A percentile compares a stretch with the other conserved stretches of the same genome.
phyloP scores from a whole-genome alignment of 805 yeast species.

The Lachancea mirantina region DNA sequence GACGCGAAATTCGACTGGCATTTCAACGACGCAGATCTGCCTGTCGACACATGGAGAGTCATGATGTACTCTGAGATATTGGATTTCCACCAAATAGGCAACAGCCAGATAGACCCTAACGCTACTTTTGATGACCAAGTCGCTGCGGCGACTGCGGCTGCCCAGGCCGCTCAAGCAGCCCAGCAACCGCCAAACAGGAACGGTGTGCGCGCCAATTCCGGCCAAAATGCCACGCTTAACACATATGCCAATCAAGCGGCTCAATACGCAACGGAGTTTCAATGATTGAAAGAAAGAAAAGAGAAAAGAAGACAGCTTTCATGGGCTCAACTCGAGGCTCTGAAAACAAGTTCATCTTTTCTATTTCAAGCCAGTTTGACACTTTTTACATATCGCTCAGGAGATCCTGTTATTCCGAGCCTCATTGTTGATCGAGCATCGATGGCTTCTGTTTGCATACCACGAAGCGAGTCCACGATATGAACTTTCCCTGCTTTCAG shows the following conservation, averaged over 20 bases:
- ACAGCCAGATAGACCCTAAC: constrained; percentile 30
- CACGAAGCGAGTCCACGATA: too few species aligned
- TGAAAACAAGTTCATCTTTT: too few species aligned
- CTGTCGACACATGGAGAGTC: constrained; percentile 97
- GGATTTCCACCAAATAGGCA: constrained; percentile 89
- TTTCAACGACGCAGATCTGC: constrained; percentile 94
- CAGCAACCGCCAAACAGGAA: constrained; percentile 25
- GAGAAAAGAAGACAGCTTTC: too few species aligned
- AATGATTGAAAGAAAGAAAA: too few species aligned
- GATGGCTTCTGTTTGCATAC: too few species aligned
- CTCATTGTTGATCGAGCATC: too few species aligned
- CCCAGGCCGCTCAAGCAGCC: constrained; percentile 29
- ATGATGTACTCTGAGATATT: constrained; percentile 98
- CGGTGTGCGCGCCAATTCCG: constrained; percentile 2
- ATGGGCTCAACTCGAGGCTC: too few species aligned
- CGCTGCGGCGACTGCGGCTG: constrained; percentile 33
- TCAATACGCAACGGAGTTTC: constrained; percentile 30
- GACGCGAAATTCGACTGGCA: constrained; percentile 95
- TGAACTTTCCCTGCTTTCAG: too few species aligned
- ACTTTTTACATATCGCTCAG: too few species aligned
- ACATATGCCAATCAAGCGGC: constrained; percentile 30
- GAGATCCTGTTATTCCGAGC: too few species aligned
- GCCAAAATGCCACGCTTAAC: constrained; percentile 20
- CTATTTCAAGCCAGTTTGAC: too few species aligned
- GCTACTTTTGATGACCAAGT: constrained; percentile 33